Base-by-base conservation (phyloP, 768 basidiomycete genomes). In the Panellus pusillus region DNA sequence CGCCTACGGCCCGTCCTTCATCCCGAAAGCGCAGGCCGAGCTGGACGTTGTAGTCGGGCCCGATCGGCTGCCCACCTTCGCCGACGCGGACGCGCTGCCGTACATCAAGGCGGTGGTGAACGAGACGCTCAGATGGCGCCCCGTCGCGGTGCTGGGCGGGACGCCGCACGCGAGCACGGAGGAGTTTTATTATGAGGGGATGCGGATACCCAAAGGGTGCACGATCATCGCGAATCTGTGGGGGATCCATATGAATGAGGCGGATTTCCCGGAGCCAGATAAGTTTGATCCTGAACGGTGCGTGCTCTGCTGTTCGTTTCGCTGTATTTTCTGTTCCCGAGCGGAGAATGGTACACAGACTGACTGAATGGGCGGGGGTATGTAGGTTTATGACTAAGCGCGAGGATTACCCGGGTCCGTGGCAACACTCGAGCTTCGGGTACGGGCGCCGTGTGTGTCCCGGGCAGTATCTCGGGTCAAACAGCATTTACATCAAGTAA, bases 71-170 rank as follows among this genome's bases (percentile, higher is more conserved):
- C 77, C 77, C 15, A 67, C 64, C 15, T 70, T 70, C 42, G 67
- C 65, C 12, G 74, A 77, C 49, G 63, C 63, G 44, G 67, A 64
- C 9, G 62, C 55, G 39, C 64, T 77, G 13, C 67, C 73, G 3
- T 77, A 72, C 48, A 60, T 74, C 36, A 63, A 64, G 18, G 74
- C 72, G 0, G 27, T 77, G 15, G 63, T 77, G 2, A 73, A 72
- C 46, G 76, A 77, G 54, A 69, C 73, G 4, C 60, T 75, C 20
- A 62, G 70, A 29, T 73, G 72, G 72, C 64, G 71, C 6, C 71
- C 71, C 6, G 65, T 71, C 3, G 67, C 70, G 1, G 63, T 69
- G 40, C 65, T 72, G 13, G 71, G 70, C 14, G 72, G 70, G 15
- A 66, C 66, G 18, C 70, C 73, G 9, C 74, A 74, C 56, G 67